A percentile compares a stretch with the other conserved stretches of the same genome.
These are phyloP conservation scores for Aciculosporium take DNA, from an alignment of 2,329 filamentous ascomycete genomes.

Conservation along the genomic window DNA sequence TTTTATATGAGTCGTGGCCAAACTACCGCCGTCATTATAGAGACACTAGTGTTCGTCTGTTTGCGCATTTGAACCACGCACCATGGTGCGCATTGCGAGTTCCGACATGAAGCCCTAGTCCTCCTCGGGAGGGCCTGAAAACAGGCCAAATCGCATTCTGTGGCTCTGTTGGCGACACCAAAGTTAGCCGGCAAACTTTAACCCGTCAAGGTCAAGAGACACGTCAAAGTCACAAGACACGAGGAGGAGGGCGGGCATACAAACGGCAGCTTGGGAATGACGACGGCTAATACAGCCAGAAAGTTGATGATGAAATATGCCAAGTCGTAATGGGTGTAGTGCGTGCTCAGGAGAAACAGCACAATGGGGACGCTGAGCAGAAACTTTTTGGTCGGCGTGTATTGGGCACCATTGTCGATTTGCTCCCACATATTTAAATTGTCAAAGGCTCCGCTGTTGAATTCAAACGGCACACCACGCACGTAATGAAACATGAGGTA, in stretches of 20 bases:
- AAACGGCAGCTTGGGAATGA: conserved; percentile 91
- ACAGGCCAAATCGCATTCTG: conserved; percentile 62
- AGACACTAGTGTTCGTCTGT: not conserved
- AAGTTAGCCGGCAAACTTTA: conserved; percentile 11
- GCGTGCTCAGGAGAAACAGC: conserved; percentile 89
- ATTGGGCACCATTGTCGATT: conserved; percentile 97
- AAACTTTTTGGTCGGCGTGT: conserved; percentile 98
- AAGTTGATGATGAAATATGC: conserved; percentile 97
- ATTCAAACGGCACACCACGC: conserved; percentile 93
- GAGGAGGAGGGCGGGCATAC: conserved; percentile 41
- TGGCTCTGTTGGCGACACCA: conserved; percentile 42
- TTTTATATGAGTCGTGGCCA: too few species aligned
- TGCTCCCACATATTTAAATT: conserved; percentile 99
- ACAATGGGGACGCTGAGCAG: conserved; percentile 86
- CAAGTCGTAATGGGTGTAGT: conserved; percentile 97
- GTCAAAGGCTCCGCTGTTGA: conserved; percentile 96
- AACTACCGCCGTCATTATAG: not conserved
- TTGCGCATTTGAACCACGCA: conserved; percentile 1
- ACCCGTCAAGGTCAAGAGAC: not conserved
- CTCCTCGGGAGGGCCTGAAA: conserved; percentile 55
- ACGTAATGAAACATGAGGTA: conserved; percentile 99
- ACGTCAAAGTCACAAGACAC: not conserved
- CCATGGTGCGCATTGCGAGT: conserved; percentile 2
- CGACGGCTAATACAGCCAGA: conserved; percentile 76
- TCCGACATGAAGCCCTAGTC: conserved; percentile 7